These are phyloP conservation scores for Lizanozyma gosingica DNA, from an alignment of 1,139 yeast species.

Conservation along the genomic window DNA sequence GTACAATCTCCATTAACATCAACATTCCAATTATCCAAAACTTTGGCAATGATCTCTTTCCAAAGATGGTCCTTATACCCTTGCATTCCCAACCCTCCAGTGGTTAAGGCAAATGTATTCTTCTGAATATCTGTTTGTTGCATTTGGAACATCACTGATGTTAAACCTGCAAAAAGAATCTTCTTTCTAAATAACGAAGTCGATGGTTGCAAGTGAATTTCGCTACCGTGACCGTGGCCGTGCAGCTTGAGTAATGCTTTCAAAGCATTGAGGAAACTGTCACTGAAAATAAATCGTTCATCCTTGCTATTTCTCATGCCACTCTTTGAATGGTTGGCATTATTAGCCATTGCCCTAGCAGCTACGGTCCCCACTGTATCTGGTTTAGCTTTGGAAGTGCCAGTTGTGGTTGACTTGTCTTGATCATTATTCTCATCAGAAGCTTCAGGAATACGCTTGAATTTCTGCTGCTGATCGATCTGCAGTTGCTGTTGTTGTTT, in stretches of 20 bases:
- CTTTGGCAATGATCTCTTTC: slow-evolving; percentile 56
- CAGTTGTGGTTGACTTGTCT: background rate
- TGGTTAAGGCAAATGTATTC: slow-evolving; percentile 31
- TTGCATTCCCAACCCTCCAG: slow-evolving; percentile 22
- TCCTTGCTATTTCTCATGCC: background rate
- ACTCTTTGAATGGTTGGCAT: background rate
- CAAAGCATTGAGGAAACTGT: slow-evolving; percentile 26
- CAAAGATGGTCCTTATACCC: slow-evolving; percentile 38
- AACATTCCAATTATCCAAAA: slow-evolving; percentile 51
- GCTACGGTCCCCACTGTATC: background rate
- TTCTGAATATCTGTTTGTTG: slow-evolving; percentile 63
- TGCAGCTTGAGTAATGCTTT: slow-evolving; percentile 23
- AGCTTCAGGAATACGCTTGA: background rate
- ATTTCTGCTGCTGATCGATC: background rate
- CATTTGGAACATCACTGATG: slow-evolving; percentile 64
- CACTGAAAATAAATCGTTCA: slow-evolving; percentile 9
- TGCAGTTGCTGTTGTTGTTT: slow-evolving; percentile 2
- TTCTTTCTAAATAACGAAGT: slow-evolving; percentile 45
- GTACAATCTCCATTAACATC: slow-evolving; percentile 24
- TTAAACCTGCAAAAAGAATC: slow-evolving; percentile 59
- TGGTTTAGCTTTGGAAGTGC: background rate
- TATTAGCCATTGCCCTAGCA: background rate
- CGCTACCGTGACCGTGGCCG: slow-evolving; percentile 7
- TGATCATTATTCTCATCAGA: no score
- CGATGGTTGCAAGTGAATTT: slow-evolving; percentile 10